phyloP scores from a whole-genome alignment of 805 yeast species.

The Kodamaea fukazawae region DNA sequence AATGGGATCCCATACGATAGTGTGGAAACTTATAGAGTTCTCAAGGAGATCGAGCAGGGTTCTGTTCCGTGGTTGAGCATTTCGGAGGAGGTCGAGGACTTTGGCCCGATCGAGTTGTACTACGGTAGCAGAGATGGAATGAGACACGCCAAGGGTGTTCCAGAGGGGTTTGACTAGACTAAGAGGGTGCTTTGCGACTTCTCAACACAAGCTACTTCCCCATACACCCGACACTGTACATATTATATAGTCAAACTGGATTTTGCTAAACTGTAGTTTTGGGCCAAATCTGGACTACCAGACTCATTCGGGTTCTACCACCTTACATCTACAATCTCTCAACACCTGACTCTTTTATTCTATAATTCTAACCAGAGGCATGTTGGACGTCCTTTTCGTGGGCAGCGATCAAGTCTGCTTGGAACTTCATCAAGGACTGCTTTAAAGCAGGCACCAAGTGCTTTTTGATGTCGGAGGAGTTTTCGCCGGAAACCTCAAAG shows the following conservation, averaged over 20 bases:
- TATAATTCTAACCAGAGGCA: slow-evolving; percentile 23
- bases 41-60: slow-evolving; percentile 49
- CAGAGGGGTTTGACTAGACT: slow-evolving; percentile 69
- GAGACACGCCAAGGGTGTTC: slow-evolving; percentile 81
- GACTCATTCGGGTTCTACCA: too few species aligned
- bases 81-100: slow-evolving; percentile 52
- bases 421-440: slow-evolving; percentile 54
- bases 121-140: slow-evolving; percentile 50
- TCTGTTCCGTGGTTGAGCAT: slow-evolving; percentile 50
- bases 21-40: slow-evolving; percentile 73
- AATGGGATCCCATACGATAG: slow-evolving; percentile 84
- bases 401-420: slow-evolving; percentile 55
- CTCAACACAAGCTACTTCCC: too few species aligned
- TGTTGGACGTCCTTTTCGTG: slow-evolving; percentile 68
- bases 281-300: not conserved
- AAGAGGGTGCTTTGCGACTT: too few species aligned
- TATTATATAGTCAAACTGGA: too few species aligned
- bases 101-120: slow-evolving; percentile 45
- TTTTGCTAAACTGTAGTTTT: not conserved
- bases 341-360: not conserved
- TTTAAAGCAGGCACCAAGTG: slow-evolving; percentile 52
- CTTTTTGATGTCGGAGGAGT: slow-evolving; percentile 43
- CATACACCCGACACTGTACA: too few species aligned
- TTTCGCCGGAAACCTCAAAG: slow-evolving; percentile 41
- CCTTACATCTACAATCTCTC: too few species aligned